Conservation (phyloP, 2,329 filamentous ascomycete genomes). For the Arthrobotrys iridis region DNA sequence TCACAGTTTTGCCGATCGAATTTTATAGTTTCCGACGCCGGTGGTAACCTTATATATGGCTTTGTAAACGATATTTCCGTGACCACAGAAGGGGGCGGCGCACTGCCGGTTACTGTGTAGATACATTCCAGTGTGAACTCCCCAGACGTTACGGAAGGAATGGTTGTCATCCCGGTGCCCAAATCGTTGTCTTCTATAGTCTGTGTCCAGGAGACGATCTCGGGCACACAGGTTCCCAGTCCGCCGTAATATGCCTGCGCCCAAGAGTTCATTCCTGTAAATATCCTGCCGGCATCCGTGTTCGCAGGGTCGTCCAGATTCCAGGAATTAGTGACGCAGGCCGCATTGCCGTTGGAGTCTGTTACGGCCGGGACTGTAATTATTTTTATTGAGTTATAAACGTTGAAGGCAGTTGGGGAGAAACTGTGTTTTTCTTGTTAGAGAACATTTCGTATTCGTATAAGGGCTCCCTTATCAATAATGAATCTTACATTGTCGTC, state of each 20-base stretch:
- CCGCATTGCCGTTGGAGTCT: constrained; percentile 7
- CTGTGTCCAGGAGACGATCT: neutral
- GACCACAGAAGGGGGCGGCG: constrained; percentile 6
- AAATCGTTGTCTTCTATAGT: neutral
- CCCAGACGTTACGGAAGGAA: neutral
- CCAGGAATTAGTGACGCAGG: constrained; percentile 5
- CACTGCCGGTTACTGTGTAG: neutral
- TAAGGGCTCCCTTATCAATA: too few relatives aligned
- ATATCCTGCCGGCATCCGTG: neutral
- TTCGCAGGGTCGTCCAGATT: neutral
- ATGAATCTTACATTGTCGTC: constrained; percentile 15
- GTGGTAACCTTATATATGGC: constrained; percentile 8
- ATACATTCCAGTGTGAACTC: neutral
- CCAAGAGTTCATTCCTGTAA: constrained; percentile 19
- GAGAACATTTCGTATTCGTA: neutral
- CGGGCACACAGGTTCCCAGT: neutral
- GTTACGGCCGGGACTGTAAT: constrained; percentile 10
- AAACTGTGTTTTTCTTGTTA: constrained; percentile 7
- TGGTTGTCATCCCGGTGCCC: neutral
- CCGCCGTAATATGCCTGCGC: constrained; percentile 20
- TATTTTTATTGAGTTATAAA: constrained; percentile 19
- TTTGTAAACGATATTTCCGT: constrained; percentile 10
- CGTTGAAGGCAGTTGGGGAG: constrained; percentile 21
- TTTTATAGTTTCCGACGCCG: neutral
- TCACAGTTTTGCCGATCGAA: neutral